Evolutionary conservation across 2,329 filamentous ascomycete genomes (phyloP).

Genomic region (Diaporthe vexans): DNA sequence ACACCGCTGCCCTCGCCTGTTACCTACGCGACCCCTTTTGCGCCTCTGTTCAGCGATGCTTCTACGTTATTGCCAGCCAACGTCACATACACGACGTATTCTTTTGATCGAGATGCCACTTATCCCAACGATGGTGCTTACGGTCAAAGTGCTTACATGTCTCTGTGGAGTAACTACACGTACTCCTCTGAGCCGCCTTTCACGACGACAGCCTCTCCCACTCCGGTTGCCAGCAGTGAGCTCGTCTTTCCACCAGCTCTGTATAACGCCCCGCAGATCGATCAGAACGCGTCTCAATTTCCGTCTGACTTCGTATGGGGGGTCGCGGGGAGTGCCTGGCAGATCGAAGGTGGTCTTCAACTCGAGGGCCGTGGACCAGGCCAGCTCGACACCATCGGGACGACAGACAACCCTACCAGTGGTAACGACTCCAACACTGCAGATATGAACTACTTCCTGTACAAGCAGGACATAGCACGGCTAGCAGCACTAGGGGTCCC

Average conservation of each 20-base stretch:
- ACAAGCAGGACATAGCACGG: slow-evolving; percentile 31
- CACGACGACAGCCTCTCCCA: background rate
- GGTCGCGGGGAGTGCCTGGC: slow-evolving; percentile 7
- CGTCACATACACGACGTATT: background rate
- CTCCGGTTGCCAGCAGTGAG: slow-evolving; percentile 3
- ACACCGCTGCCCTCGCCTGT: slow-evolving; percentile 2
- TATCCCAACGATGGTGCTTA: background rate
- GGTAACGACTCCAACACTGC: slow-evolving; percentile 18
- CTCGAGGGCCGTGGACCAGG: slow-evolving; percentile 25
- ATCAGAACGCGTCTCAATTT: slow-evolving; percentile 7
- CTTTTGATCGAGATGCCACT: background rate
- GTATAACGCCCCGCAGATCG: background rate
- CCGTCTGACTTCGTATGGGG: slow-evolving; percentile 11
- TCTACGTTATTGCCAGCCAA: slow-evolving; percentile 8
- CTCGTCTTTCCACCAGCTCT: slow-evolving; percentile 7
- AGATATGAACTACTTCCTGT: slow-evolving; percentile 25
- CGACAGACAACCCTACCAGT: background rate
- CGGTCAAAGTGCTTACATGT: slow-evolving; percentile 1
- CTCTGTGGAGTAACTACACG: slow-evolving; percentile 1
- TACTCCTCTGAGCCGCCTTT: slow-evolving; percentile 2
- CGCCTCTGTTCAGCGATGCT: background rate
- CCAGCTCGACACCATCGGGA: background rate
- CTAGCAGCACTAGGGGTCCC: slow-evolving; percentile 19
- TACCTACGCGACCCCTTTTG: background rate
- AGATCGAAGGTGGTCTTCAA: slow-evolving; percentile 25